A percentile compares a stretch with the other conserved stretches of the same genome.
Conservation (phyloP, 2,329 filamentous ascomycete genomes). For the Colletotrichum ledebouriae region DNA sequence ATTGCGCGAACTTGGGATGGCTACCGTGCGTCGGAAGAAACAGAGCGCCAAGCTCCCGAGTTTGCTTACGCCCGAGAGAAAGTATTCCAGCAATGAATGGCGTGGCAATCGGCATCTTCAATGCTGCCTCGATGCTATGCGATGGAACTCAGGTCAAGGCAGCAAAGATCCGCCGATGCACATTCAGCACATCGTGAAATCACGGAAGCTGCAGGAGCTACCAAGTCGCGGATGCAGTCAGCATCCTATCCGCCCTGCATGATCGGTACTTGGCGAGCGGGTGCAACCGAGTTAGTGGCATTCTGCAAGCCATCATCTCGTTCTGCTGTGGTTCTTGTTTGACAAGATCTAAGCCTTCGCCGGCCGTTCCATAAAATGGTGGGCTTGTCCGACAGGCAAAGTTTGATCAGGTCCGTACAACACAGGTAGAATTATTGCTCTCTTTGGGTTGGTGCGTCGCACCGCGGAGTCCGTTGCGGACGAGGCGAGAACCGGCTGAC, state of each 20-base stretch:
- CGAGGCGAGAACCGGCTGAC: neutral
- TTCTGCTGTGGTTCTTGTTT: neutral
- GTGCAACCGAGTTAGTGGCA: neutral
- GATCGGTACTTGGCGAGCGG: neutral
- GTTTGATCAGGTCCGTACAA: constrained; percentile 1
- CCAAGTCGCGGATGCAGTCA: neutral
- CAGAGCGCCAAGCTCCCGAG: too few relatives aligned
- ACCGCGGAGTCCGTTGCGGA: neutral
- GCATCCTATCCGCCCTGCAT: neutral
- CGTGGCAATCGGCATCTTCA: too few relatives aligned
- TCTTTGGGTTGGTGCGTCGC: neutral
- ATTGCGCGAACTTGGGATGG: too few relatives aligned
- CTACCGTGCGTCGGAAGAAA: too few relatives aligned
- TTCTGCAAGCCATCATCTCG: neutral
- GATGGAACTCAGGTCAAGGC: neutral
- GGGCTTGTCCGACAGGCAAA: neutral
- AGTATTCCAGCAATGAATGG: too few relatives aligned
- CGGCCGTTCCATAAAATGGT: neutral
- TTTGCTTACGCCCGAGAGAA: too few relatives aligned
- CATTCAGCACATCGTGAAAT: neutral
- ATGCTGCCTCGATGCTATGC: too few relatives aligned
- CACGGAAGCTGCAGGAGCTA: constrained; percentile 10
- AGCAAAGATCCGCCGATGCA: neutral
- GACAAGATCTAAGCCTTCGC: constrained; percentile 3
- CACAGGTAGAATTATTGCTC: constrained; percentile 7